Evolutionary conservation across 2,329 filamentous ascomycete species (phyloP).

Genomic region (Calonectria fujianensis): DNA sequence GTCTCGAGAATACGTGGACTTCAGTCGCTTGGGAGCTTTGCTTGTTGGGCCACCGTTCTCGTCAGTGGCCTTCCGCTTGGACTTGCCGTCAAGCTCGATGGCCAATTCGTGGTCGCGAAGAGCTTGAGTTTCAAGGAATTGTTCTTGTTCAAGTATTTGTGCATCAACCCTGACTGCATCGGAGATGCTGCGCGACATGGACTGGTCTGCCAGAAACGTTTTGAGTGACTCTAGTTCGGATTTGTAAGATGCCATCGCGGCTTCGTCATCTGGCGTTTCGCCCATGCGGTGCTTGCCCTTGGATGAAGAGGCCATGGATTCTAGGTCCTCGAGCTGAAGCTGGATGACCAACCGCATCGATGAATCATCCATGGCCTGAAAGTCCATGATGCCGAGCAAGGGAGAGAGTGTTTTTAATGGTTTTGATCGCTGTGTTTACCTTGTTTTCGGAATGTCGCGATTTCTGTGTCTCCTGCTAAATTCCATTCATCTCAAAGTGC

Average conservation of each 20-base stretch:
- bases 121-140: slow-evolving; percentile 17
- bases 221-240: slow-evolving; percentile 29
- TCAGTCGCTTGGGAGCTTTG: neutral
- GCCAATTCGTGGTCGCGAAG: slow-evolving; percentile 29
- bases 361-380: neutral
- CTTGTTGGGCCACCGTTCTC: neutral
- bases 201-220: neutral
- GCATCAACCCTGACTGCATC: slow-evolving; percentile 31
- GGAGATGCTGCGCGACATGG: slow-evolving; percentile 36
- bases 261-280: slow-evolving; percentile 7
- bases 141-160: neutral
- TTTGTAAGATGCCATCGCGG: slow-evolving; percentile 29
- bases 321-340: slow-evolving; percentile 41
- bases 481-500: neutral
- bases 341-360: slow-evolving; percentile 29
- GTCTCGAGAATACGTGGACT: neutral
- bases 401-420: neutral
- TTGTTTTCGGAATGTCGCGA: neutral
- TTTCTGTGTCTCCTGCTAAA: neutral
- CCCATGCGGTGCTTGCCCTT: slow-evolving; percentile 45
- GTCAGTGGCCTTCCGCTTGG: neutral
- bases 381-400: neutral
- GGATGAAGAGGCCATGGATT: neutral
- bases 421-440: neutral
- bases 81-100: slow-evolving; percentile 1